These are phyloP conservation scores for Ceratocystis diversiconidia DNA, from an alignment of 2,329 filamentous ascomycete species.

Conservation along the genomic window DNA sequence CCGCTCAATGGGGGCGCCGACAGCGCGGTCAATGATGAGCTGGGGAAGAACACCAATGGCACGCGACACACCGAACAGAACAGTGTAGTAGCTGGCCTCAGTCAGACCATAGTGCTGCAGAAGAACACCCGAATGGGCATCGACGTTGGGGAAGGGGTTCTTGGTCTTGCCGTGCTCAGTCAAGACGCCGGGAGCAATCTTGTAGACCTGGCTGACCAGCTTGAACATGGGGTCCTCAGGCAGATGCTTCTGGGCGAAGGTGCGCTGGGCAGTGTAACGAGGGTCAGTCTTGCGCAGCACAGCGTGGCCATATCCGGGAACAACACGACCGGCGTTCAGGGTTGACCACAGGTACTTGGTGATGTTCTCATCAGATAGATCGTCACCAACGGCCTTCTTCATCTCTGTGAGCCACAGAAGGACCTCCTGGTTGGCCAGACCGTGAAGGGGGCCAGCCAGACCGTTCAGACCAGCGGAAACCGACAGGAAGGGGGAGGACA, in stretches of 20 bases:
- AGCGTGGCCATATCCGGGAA: conserved; percentile 96
- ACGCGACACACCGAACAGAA: conserved; percentile 96
- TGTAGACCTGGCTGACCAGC: conserved; percentile 99
- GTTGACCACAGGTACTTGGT: conserved; percentile 98
- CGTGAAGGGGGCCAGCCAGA: conserved; percentile 95
- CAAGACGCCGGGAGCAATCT: conserved; percentile 94
- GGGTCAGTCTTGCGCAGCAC: conserved; percentile 99
- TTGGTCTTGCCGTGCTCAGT: conserved; percentile 99
- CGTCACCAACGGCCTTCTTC: conserved; percentile 88
- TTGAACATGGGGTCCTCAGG: conserved; percentile 99
- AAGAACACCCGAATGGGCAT: conserved; percentile 96
- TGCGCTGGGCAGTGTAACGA: conserved; percentile 95
- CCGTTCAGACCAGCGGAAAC: conserved; percentile 94
- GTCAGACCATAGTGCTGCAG: conserved; percentile 99
- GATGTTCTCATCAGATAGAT: conserved; percentile 91
- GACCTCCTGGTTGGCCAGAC: conserved; percentile 98
- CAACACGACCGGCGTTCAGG: conserved; percentile 86
- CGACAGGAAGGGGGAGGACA: conserved; percentile 95
- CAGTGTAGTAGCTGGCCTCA: conserved; percentile 99
- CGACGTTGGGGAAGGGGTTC: conserved; percentile 98
- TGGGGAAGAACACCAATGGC: conserved; percentile 97
- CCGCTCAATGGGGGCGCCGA: conserved; percentile 93
- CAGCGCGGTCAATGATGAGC: conserved; percentile 97
- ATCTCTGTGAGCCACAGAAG: conserved; percentile 98
- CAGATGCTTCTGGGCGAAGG: conserved; percentile 85